Percentiles rank a stretch among this genome's conserved stretches.
Evolutionary conservation across 106 monocot species (phyloP).

Genomic region (Amphibolis antarctica): DNA sequence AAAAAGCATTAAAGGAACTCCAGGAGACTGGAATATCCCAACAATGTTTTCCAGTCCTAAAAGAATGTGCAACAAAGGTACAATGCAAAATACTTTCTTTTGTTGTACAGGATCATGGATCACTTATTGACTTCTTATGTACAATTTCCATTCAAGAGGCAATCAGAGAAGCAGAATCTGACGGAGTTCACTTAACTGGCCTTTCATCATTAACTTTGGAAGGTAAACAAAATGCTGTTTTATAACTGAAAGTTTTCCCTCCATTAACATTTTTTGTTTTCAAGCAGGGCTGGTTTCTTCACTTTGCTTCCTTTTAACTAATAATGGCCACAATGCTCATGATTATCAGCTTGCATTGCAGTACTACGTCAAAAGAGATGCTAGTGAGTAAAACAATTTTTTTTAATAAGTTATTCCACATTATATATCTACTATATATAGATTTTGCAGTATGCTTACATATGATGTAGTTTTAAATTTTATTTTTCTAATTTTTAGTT

Average conservation of each 20-base stretch:
- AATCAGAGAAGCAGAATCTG: slow-evolving; percentile 70
- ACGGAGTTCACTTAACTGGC: slow-evolving; percentile 55
- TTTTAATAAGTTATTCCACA: no score
- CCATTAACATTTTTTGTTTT: slow-evolving; percentile 2
- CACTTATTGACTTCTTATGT: not conserved
- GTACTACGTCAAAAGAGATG: slow-evolving; percentile 69
- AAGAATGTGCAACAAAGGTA: slow-evolving; percentile 94
- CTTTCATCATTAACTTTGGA: slow-evolving; percentile 53
- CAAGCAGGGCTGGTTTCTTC: slow-evolving; percentile 72
- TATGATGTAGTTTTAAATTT: no score
- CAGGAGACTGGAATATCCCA: slow-evolving; percentile 67
- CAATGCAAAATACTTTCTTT: slow-evolving; percentile 1
- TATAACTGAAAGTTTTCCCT: not conserved
- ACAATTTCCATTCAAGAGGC: slow-evolving; percentile 38
- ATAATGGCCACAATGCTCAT: slow-evolving; percentile 46
- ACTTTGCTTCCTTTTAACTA: slow-evolving; percentile 63
- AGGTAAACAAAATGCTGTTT: slow-evolving; percentile 18
- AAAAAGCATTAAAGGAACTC: slow-evolving; percentile 67
- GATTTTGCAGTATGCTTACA: no score
- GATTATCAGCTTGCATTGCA: slow-evolving; percentile 92
- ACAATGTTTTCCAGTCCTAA: slow-evolving; percentile 59
- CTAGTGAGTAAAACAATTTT: slow-evolving; percentile 5
- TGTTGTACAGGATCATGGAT: not conserved
- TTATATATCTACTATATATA: no score
- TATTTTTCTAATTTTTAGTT: no score